phyloP scores from a whole-genome alignment of 192 early-diverging fungal genomes.

The Entomortierella chlamydospora region DNA sequence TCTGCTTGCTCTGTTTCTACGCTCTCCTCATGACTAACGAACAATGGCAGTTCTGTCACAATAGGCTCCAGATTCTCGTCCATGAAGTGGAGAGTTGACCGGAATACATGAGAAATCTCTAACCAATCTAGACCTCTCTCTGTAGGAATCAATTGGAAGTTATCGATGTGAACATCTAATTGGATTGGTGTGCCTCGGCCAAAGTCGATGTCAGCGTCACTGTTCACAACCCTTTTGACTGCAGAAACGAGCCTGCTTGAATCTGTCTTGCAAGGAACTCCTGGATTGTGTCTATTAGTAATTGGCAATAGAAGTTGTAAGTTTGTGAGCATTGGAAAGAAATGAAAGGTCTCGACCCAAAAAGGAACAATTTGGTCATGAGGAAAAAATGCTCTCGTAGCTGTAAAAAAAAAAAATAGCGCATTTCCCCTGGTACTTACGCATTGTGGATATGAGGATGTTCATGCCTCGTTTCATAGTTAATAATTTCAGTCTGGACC shows the following conservation, averaged over 20 bases:
- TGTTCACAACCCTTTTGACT: conserved; percentile 25
- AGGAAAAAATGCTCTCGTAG: too few relatives aligned
- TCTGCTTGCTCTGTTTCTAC: neutral
- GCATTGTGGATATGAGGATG: conserved; percentile 40
- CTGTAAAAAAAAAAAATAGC: too few relatives aligned
- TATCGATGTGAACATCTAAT: conserved; percentile 38
- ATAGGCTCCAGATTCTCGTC: conserved; percentile 25
- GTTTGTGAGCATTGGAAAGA: neutral
- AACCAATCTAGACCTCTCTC: conserved; percentile 34
- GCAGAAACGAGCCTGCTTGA: conserved; percentile 29
- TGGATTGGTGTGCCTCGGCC: conserved; percentile 24
- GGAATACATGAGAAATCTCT: conserved; percentile 32
- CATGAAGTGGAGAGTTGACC: conserved; percentile 39
- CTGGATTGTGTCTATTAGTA: conserved; percentile 9
- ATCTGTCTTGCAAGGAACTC: conserved; percentile 26
- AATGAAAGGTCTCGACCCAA: neutral
- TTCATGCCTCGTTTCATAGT: conserved; percentile 16
- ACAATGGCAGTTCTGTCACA: conserved; percentile 24
- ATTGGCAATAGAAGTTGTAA: too few relatives aligned
- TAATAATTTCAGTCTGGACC: conserved; percentile 43
- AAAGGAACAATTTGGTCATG: conserved; percentile 3
- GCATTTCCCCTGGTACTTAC: conserved; percentile 45
- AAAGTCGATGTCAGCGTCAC: conserved; percentile 40
- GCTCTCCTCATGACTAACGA: conserved; percentile 35
- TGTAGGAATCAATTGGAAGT: conserved; percentile 42